A percentile compares a stretch with the other conserved stretches of the same genome.
phyloP scores from a whole-genome alignment of 805 yeast genomes.

The Saturnispora hagleri region DNA sequence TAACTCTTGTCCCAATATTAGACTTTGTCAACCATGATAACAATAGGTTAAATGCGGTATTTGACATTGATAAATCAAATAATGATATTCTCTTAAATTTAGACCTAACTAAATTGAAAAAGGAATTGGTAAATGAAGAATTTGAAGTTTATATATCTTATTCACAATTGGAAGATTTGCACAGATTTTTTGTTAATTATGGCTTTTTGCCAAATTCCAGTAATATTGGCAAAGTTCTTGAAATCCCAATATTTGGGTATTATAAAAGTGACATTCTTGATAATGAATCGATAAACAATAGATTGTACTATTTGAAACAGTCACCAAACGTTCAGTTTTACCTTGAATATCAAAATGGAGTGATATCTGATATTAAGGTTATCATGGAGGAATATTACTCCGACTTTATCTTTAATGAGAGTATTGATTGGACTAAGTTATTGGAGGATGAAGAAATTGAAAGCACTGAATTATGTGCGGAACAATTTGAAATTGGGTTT shows the following conservation, averaged over 20 bases:
- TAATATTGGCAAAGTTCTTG: slow-evolving; percentile 20
- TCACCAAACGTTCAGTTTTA: slow-evolving; percentile 34
- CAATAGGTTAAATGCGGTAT: slow-evolving; percentile 39
- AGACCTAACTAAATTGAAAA: slow-evolving; percentile 12
- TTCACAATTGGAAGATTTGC: slow-evolving; percentile 34
- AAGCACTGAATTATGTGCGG: background rate
- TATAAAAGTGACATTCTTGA: slow-evolving; percentile 5
- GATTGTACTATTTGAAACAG: slow-evolving; percentile 28
- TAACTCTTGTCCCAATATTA: slow-evolving; percentile 54
- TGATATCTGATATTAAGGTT: slow-evolving; percentile 17
- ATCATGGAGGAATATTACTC: slow-evolving; percentile 27
- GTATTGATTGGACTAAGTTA: slow-evolving; percentile 16
- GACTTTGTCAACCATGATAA: slow-evolving; percentile 61
- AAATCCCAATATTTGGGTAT: slow-evolving; percentile 30
- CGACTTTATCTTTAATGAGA: slow-evolving; percentile 25
- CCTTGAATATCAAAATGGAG: slow-evolving; percentile 16
- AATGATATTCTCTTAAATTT: slow-evolving; percentile 36
- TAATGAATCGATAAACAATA: slow-evolving; percentile 8
- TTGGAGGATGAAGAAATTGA: slow-evolving; percentile 13
- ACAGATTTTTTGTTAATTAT: slow-evolving; percentile 32
- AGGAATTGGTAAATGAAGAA: background rate
- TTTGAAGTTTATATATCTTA: slow-evolving; percentile 38
- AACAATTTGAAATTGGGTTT: slow-evolving; percentile 5
- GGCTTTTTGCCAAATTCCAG: slow-evolving; percentile 36
- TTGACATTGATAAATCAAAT: slow-evolving; percentile 45